Evolutionary conservation across 768 basidiomycete species (phyloP).

Genomic region (Suillus bovinus): DNA sequence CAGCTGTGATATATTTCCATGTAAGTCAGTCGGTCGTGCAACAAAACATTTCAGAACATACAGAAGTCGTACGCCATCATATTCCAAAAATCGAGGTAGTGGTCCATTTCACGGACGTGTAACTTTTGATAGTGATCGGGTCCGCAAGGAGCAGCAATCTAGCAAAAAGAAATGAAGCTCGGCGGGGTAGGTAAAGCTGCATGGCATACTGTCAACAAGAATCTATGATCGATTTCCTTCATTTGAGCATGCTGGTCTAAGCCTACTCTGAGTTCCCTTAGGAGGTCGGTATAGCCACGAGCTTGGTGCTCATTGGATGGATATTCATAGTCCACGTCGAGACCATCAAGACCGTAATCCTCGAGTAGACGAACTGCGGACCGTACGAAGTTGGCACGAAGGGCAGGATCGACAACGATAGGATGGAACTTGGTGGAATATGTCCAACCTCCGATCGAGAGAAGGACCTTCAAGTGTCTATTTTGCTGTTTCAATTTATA

Average conservation of each 20-base stretch:
- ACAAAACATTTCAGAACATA: slow-evolving; percentile 30
- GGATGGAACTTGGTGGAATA: slow-evolving; percentile 88
- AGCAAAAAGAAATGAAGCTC: slow-evolving; percentile 3
- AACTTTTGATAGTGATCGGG: slow-evolving; percentile 82
- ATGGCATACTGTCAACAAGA: slow-evolving; percentile 64
- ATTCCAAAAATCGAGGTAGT: slow-evolving; percentile 93
- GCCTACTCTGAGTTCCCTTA: slow-evolving; percentile 71
- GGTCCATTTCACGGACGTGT: slow-evolving; percentile 81
- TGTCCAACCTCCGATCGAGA: slow-evolving; percentile 96
- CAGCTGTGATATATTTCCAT: slow-evolving; percentile 45
- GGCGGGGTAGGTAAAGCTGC: background rate
- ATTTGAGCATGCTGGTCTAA: slow-evolving; percentile 74
- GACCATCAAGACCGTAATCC: slow-evolving; percentile 89
- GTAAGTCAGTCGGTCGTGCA: slow-evolving; percentile 14
- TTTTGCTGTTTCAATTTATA: slow-evolving; percentile 88
- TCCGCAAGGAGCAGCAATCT: slow-evolving; percentile 95
- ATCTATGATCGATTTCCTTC: slow-evolving; percentile 61
- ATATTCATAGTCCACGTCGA: slow-evolving; percentile 94
- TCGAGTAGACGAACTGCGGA: slow-evolving; percentile 80
- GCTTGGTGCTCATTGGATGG: slow-evolving; percentile 80
- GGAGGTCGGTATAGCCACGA: slow-evolving; percentile 76
- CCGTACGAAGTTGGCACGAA: slow-evolving; percentile 77
- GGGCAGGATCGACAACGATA: slow-evolving; percentile 62
- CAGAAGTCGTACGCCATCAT: slow-evolving; percentile 93
- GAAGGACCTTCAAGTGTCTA: slow-evolving; percentile 74